These are phyloP conservation scores for Theobroma grandiflorum DNA, from an alignment of 441 rosid species.

Conservation along the genomic window DNA sequence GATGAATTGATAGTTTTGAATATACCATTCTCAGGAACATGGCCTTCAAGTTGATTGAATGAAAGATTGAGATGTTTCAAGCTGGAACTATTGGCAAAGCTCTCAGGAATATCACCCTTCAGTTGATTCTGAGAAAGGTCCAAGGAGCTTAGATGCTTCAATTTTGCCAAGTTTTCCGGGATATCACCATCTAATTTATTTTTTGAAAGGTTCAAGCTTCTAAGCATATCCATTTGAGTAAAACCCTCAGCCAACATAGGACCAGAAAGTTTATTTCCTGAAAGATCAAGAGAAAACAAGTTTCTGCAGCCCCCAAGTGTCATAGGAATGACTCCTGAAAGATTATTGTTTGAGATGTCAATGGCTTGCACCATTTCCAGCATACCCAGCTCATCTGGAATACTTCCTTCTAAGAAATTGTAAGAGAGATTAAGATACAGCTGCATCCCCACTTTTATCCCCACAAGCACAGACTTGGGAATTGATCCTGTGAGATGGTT, in stretches of 20 bases:
- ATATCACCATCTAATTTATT: conserved; percentile 65
- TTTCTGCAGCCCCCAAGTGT: conserved; percentile 68
- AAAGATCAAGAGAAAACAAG: conserved; percentile 71
- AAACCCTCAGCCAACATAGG: conserved; percentile 54
- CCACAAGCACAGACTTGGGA: conserved; percentile 48
- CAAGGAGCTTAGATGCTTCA: conserved; percentile 58
- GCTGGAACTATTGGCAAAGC: conserved; percentile 58
- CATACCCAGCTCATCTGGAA: conserved; percentile 75
- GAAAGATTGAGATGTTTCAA: conserved; percentile 69
- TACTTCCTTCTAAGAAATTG: conserved; percentile 62
- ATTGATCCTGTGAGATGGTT: conserved; percentile 69
- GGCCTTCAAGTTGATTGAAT: conserved; percentile 78
- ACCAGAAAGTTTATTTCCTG: conserved; percentile 71
- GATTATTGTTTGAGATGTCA: conserved; percentile 73
- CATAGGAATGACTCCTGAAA: conserved; percentile 73
- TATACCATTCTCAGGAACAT: conserved; percentile 69
- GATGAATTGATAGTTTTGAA: conserved; percentile 57
- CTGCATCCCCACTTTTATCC: conserved; percentile 58
- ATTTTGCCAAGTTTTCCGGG: conserved; percentile 49
- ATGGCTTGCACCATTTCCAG: conserved; percentile 74
- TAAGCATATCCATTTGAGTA: conserved; percentile 47
- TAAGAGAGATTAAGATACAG: conserved; percentile 70
- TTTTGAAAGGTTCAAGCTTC: conserved; percentile 67
- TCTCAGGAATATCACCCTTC: conserved; percentile 71
- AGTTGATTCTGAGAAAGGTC: conserved; percentile 78